These are phyloP conservation scores for Ophiostoma australiae DNA, from an alignment of 2,329 filamentous ascomycete species.

Conservation along the genomic window DNA sequence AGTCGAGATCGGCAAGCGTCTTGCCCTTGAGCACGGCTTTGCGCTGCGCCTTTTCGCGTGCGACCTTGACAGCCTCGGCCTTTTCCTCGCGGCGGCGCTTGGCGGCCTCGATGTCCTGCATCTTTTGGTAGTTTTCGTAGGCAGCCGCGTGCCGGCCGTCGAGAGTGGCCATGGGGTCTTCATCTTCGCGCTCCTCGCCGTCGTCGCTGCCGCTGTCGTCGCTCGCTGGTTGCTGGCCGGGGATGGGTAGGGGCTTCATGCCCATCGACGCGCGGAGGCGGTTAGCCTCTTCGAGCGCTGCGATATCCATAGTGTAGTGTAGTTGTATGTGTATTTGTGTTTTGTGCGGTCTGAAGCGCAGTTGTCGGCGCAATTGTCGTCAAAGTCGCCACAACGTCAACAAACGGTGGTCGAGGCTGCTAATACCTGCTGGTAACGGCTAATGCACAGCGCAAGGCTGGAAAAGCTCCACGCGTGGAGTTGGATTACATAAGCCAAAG, in stretches of 20 bases:
- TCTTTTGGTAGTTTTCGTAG: slow-evolving; percentile 66
- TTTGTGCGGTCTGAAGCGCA: background rate
- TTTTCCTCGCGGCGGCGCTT: slow-evolving; percentile 76
- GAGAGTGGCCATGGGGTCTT: slow-evolving; percentile 74
- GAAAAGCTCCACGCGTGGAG: slow-evolving; percentile 18
- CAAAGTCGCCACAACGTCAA: background rate
- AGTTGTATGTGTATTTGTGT: background rate
- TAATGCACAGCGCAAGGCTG: slow-evolving; percentile 11
- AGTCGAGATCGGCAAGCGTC: slow-evolving; percentile 72
- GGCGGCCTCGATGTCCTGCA: slow-evolving; percentile 65
- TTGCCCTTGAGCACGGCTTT: slow-evolving; percentile 72
- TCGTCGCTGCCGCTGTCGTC: slow-evolving; percentile 30
- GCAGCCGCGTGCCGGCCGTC: slow-evolving; percentile 71
- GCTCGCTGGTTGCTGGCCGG: slow-evolving; percentile 43
- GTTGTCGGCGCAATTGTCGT: background rate
- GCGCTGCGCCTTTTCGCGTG: slow-evolving; percentile 76
- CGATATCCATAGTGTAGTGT: slow-evolving; percentile 55
- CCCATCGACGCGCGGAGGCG: slow-evolving; percentile 84
- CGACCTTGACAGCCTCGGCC: slow-evolving; percentile 78
- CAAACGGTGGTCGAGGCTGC: background rate
- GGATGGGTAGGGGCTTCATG: slow-evolving; percentile 81
- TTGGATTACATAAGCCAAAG: slow-evolving; percentile 26
- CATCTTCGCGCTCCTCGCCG: slow-evolving; percentile 48
- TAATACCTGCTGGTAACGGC: background rate
- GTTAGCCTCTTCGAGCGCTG: slow-evolving; percentile 89